These are phyloP conservation scores for Polyrhizophydium stewartii DNA, from an alignment of 371 early-diverging fungal species.

Conservation along the genomic window DNA sequence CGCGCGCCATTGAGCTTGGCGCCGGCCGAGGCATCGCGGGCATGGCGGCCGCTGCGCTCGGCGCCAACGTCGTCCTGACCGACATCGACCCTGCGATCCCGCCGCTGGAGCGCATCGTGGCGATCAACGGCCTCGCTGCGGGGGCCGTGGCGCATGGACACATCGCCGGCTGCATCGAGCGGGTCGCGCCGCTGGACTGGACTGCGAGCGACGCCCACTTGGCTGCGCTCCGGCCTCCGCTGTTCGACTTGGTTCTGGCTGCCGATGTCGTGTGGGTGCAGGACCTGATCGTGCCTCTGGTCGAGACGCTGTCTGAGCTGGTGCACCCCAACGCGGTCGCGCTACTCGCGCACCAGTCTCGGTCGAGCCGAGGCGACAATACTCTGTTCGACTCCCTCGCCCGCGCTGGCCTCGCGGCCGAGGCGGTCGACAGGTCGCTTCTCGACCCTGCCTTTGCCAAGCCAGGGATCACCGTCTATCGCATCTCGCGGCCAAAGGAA, in stretches of 20 bases:
- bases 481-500: too few species aligned
- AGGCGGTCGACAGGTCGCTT: too few species aligned
- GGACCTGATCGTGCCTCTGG: conserved; percentile 34
- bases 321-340: too few species aligned
- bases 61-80: conserved; percentile 22
- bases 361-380: too few species aligned
- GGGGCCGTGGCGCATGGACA: neutral
- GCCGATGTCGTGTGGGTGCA: conserved; percentile 51
- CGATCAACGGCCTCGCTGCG: conserved; percentile 12
- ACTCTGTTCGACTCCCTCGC: too few species aligned
- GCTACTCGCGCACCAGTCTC: too few species aligned
- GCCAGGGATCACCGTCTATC: too few species aligned
- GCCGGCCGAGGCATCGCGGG: conserved; percentile 24
- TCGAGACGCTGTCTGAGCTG: conserved; percentile 5
- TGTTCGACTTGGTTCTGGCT: conserved; percentile 38
- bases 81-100: conserved; percentile 18
- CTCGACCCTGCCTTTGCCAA: too few species aligned
- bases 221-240: neutral
- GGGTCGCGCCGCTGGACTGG: conserved; percentile 8
- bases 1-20: conserved; percentile 23
- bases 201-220: neutral
- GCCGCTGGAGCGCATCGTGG: conserved; percentile 11
- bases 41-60: conserved; percentile 15
- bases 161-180: neutral
- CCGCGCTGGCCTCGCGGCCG: too few species aligned